A percentile compares a stretch with the other conserved stretches of the same genome.
These are phyloP conservation scores for Populus tomentosa DNA, from an alignment of 441 rosid genomes.

Conservation along the genomic window DNA sequence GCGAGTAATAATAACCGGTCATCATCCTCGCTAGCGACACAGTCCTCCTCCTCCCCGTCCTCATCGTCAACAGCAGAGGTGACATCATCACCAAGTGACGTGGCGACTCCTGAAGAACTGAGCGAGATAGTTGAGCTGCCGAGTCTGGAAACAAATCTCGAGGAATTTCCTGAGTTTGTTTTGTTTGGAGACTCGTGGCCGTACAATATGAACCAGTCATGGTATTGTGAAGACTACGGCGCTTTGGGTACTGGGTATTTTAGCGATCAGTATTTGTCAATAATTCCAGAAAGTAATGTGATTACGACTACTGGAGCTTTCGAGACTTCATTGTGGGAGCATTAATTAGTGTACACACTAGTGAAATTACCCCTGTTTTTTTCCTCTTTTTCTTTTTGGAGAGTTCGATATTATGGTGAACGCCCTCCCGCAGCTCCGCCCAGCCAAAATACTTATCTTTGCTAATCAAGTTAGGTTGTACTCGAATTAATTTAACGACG, in stretches of 20 bases:
- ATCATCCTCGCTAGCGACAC: background rate
- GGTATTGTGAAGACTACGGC: slow-evolving; percentile 29
- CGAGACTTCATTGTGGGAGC: slow-evolving; percentile 27
- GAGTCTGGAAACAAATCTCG: slow-evolving; percentile 28
- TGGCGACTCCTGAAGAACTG: slow-evolving; percentile 12
- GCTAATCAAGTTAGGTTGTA: background rate
- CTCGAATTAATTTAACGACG: background rate
- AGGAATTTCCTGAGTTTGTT: slow-evolving; percentile 36
- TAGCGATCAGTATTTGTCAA: slow-evolving; percentile 8
- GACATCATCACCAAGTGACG: background rate
- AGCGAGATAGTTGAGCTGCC: slow-evolving; percentile 21
- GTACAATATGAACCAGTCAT: slow-evolving; percentile 10
- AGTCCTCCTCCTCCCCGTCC: slow-evolving; percentile 19
- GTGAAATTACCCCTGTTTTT: background rate
- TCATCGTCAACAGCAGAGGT: slow-evolving; percentile 6
- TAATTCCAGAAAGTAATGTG: slow-evolving; percentile 23
- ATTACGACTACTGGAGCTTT: slow-evolving; percentile 12
- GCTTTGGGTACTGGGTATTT: background rate
- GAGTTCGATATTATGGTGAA: background rate
- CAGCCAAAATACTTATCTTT: background rate
- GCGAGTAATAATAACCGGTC: background rate
- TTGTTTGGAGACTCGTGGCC: slow-evolving; percentile 44
- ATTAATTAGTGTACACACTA: slow-evolving; percentile 7
- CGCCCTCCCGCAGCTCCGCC: background rate
- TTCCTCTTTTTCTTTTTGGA: background rate